Evolutionary conservation across 1,139 yeast species (phyloP).

Genomic region (Blastobotrys elegans): DNA sequence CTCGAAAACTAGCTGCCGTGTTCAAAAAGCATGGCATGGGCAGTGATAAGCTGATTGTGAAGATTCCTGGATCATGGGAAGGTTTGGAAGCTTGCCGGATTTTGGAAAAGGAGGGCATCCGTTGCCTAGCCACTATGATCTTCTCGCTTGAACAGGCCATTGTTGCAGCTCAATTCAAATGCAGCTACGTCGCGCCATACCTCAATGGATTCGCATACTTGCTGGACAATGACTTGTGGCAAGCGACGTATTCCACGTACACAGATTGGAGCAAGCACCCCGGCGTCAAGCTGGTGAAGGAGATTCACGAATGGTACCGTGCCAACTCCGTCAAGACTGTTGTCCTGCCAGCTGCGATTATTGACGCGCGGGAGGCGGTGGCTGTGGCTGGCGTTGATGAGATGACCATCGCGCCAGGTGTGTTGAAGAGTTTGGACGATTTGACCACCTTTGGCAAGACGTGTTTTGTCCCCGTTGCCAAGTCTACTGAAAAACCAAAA

Average conservation of each 20-base stretch:
- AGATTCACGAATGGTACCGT: conserved; percentile 34
- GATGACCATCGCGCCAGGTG: conserved; percentile 25
- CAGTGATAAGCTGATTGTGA: conserved; percentile 30
- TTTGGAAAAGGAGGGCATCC: conserved; percentile 24
- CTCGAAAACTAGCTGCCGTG: conserved; percentile 27
- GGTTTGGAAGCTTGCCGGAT: conserved; percentile 31
- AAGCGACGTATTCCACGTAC: conserved; percentile 20
- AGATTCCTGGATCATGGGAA: conserved; percentile 33
- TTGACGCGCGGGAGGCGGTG: conserved; percentile 27
- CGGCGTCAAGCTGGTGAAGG: conserved; percentile 24
- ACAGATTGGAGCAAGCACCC: conserved; percentile 24
- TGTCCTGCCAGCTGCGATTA: conserved; percentile 32
- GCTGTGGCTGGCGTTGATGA: conserved; percentile 34
- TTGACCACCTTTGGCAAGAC: background rate
- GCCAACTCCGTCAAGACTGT: conserved; percentile 29
- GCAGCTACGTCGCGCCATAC: conserved; percentile 33
- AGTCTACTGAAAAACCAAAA: background rate
- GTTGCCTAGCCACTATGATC: conserved; percentile 32
- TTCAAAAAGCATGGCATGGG: conserved; percentile 32
- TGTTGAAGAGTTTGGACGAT: background rate
- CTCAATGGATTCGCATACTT: conserved; percentile 28
- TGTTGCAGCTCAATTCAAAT: conserved; percentile 22
- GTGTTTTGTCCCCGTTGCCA: background rate
- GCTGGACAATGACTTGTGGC: conserved; percentile 23
- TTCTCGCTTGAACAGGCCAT: conserved; percentile 32